Conservation (phyloP, 2,329 filamentous ascomycete genomes). For the Pezicula radicicola region DNA sequence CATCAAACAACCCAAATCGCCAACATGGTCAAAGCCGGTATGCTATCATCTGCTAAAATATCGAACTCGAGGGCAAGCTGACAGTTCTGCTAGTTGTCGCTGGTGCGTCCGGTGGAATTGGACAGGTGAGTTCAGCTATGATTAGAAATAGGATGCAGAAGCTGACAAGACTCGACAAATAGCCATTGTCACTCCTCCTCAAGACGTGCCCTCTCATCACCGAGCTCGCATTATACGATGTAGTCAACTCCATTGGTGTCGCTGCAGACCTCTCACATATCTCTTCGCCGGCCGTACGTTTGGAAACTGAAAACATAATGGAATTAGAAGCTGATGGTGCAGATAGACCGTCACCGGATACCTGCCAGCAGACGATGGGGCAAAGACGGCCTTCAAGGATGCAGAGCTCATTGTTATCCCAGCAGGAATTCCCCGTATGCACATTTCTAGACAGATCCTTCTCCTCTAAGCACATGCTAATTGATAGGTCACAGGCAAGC, state of each 20-base stretch:
- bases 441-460: neutral
- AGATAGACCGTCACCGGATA: constrained; percentile 79
- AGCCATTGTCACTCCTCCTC: constrained; percentile 95
- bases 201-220: constrained; percentile 87
- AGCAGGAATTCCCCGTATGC: constrained; percentile 92
- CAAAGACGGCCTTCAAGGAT: constrained; percentile 85
- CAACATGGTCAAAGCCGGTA: constrained; percentile 62
- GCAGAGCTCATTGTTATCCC: constrained; percentile 97
- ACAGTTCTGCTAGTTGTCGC: constrained; percentile 64
- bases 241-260: constrained; percentile 97
- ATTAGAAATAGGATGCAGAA: constrained; percentile 1
- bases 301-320: neutral
- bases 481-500: constrained; percentile 69
- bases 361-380: constrained; percentile 80
- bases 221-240: constrained; percentile 97
- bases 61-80: neutral
- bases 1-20: constrained; percentile 15
- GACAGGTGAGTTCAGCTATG: constrained; percentile 65
- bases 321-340: constrained; percentile 32
- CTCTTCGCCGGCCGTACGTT: constrained; percentile 77
- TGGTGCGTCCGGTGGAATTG: constrained; percentile 97
- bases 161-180: constrained; percentile 11
- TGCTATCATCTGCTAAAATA: constrained; percentile 15
- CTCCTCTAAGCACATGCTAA: constrained; percentile 7
- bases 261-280: constrained; percentile 97